Conservation (phyloP, 164 flowering plant species). For the Kalanchoe fedtschenkoi region DNA sequence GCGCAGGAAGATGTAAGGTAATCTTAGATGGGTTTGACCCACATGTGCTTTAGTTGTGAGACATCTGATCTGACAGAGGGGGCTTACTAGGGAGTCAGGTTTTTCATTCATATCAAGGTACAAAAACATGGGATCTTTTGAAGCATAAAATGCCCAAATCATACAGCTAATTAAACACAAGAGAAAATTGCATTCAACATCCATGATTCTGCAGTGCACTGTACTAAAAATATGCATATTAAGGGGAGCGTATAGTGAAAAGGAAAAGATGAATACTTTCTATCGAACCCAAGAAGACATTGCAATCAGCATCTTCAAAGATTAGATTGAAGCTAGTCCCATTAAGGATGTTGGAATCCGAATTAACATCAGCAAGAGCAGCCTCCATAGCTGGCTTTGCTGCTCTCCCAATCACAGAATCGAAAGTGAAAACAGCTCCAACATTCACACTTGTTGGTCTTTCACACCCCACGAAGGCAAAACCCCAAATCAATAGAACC, state of each 20-base stretch:
- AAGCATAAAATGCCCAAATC: neutral
- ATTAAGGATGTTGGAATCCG: slow-evolving; percentile 37
- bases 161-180: neutral
- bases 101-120: too few relatives aligned
- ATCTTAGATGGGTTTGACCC: neutral
- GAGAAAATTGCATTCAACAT: neutral
- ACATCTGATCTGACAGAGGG: neutral
- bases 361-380: slow-evolving; percentile 56
- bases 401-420: slow-evolving; percentile 72
- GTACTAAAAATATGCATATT: neutral
- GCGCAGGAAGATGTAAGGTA: too few relatives aligned
- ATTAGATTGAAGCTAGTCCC: slow-evolving; percentile 42
- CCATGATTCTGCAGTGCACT: neutral
- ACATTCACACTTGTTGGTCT: slow-evolving; percentile 42
- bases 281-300: slow-evolving; percentile 52
- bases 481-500: slow-evolving; percentile 16
- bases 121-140: neutral
- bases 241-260: neutral
- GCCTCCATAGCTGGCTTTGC: slow-evolving; percentile 54
- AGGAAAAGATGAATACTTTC: slow-evolving; percentile 22
- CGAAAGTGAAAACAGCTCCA: slow-evolving; percentile 57
- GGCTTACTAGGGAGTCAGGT: neutral
- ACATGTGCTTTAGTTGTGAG: neutral
- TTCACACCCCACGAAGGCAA: slow-evolving; percentile 18
- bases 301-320: slow-evolving; percentile 40